Percentiles rank a stretch among this genome's conserved stretches.
phyloP scores from a whole-genome alignment of 257 asterid genomes.

The Verbascum thapsus region DNA sequence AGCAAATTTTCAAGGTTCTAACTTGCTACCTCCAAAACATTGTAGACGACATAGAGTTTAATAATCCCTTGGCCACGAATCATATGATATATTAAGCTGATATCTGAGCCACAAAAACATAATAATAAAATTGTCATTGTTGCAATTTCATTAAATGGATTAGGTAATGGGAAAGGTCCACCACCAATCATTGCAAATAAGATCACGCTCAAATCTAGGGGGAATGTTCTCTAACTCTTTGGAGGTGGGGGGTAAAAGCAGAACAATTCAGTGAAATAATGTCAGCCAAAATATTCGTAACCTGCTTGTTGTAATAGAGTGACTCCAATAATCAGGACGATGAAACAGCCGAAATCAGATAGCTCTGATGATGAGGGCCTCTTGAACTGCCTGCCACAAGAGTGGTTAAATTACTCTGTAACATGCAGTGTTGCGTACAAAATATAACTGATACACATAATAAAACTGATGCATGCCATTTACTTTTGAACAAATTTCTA shows the following conservation, averaged over 20 bases:
- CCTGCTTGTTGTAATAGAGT: slow-evolving; percentile 91
- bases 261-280: too few relatives aligned
- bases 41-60: slow-evolving; percentile 96
- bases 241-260: too few relatives aligned
- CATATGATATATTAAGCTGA: slow-evolving; percentile 98
- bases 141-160: slow-evolving; percentile 5
- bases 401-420: slow-evolving; percentile 62
- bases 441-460: slow-evolving; percentile 22
- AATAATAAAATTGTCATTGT: slow-evolving; percentile 4
- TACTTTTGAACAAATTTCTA: slow-evolving; percentile 10
- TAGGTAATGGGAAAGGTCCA: background rate
- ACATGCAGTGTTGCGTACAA: slow-evolving; percentile 29
- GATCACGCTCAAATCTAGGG: too few relatives aligned
- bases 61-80: slow-evolving; percentile 98
- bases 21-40: slow-evolving; percentile 81
- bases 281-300: slow-evolving; percentile 30
- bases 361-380: slow-evolving; percentile 86
- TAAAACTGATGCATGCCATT: slow-evolving; percentile 16
- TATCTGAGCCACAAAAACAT: slow-evolving; percentile 58
- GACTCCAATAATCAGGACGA: slow-evolving; percentile 73
- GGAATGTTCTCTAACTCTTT: too few relatives aligned
- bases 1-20: slow-evolving; percentile 13
- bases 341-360: slow-evolving; percentile 86
- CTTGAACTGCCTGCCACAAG: slow-evolving; percentile 97
- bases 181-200: slow-evolving; percentile 1